phyloP scores from a whole-genome alignment of 2,329 filamentous ascomycete species.

The Pezicula carpinea region DNA sequence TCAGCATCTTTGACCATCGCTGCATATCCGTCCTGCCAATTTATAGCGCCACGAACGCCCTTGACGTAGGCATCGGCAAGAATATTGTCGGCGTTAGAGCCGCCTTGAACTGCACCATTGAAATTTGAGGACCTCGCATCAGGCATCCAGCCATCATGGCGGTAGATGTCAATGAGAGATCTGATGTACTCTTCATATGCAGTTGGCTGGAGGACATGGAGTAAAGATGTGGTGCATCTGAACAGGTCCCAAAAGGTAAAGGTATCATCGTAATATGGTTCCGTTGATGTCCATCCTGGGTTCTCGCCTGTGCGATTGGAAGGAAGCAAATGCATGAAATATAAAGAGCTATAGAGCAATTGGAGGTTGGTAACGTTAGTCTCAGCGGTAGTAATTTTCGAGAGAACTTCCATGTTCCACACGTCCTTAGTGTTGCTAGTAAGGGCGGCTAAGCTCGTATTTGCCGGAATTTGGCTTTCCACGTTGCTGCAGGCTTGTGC shows the following conservation, averaged over 20 bases:
- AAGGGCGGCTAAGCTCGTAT: slow-evolving; percentile 36
- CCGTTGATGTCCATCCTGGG: slow-evolving; percentile 55
- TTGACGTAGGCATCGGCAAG: slow-evolving; percentile 70
- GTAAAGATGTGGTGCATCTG: slow-evolving; percentile 58
- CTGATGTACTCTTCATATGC: slow-evolving; percentile 63
- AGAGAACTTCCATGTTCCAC: slow-evolving; percentile 60
- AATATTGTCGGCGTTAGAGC: slow-evolving; percentile 67
- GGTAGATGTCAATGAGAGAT: slow-evolving; percentile 64
- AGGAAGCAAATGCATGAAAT: slow-evolving; percentile 64
- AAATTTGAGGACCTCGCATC: slow-evolving; percentile 64
- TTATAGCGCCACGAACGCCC: slow-evolving; percentile 52
- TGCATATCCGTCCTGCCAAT: slow-evolving; percentile 59
- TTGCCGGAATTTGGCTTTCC: slow-evolving; percentile 37
- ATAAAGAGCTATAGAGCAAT: slow-evolving; percentile 63
- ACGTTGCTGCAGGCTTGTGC: slow-evolving; percentile 45
- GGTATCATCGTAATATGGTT: slow-evolving; percentile 69
- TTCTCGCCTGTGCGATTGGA: slow-evolving; percentile 70
- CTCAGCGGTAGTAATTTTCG: slow-evolving; percentile 57
- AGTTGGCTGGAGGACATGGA: slow-evolving; percentile 59
- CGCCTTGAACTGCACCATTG: slow-evolving; percentile 66
- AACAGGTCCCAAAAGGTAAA: slow-evolving; percentile 65
- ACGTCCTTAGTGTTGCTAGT: slow-evolving; percentile 40
- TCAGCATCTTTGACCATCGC: slow-evolving; percentile 67
- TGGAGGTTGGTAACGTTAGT: slow-evolving; percentile 50
- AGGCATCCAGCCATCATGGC: slow-evolving; percentile 58